phyloP scores from a whole-genome alignment of 441 rosid genomes.

The Arabidopsis lyrata region DNA sequence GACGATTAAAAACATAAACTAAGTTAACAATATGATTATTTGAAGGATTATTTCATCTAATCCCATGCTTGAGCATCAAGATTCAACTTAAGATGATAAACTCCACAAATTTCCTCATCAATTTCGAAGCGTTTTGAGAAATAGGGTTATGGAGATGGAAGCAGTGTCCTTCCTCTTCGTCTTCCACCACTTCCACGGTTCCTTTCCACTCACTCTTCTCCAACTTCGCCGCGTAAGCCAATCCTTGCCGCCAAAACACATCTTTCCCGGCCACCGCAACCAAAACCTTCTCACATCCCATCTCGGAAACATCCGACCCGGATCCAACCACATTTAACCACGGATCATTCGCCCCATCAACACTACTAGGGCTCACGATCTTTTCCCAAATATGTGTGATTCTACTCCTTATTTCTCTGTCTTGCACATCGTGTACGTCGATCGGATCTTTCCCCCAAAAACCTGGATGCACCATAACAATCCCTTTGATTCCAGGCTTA shows the following conservation, averaged over 20 bases:
- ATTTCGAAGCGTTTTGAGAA: conserved; percentile 40
- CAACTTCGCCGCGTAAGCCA: conserved; percentile 47
- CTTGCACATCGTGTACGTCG: conserved; percentile 49
- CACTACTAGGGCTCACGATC: conserved; percentile 36
- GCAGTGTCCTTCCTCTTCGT: conserved; percentile 51
- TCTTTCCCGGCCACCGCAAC: conserved; percentile 57
- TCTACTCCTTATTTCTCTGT: conserved; percentile 6
- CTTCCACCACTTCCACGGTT: conserved; percentile 42
- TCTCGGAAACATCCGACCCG: conserved; percentile 35
- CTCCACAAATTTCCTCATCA: conserved; percentile 44
- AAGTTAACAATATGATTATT: no score
- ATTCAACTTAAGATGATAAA: conserved; percentile 37
- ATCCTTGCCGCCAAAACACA: conserved; percentile 47
- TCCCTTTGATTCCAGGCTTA: conserved; percentile 37
- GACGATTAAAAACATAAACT: no score
- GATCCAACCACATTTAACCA: conserved; percentile 49
- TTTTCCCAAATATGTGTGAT: conserved; percentile 46
- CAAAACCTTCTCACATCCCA: conserved; percentile 51
- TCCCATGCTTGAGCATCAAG: background rate
- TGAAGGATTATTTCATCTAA: no score
- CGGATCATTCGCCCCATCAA: conserved; percentile 56
- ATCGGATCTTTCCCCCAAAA: conserved; percentile 63
- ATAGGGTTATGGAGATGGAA: conserved; percentile 46
- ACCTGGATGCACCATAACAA: conserved; percentile 50
- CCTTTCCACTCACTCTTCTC: conserved; percentile 55